Base-by-base conservation (phyloP, 1,139 yeast genomes). In the Neolecta irregularis region DNA sequence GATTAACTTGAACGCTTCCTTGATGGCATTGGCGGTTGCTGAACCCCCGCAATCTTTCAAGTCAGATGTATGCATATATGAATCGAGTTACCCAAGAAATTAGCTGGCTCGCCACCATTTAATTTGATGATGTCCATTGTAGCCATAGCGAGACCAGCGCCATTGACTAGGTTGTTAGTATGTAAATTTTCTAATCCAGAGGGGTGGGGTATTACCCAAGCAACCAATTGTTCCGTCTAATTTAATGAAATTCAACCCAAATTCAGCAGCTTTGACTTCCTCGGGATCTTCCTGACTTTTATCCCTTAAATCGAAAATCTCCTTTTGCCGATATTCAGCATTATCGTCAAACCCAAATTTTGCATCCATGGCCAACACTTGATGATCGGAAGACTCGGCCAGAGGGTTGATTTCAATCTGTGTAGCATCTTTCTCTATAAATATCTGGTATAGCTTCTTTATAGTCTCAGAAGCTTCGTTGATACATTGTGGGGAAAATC, bases 91-190 rank as follows among this genome's bases (percentile, higher is more conserved):
- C 31, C 31, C 60, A 88, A 72, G 72, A 88, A 88, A 70, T 88
- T 88, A 48, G 98, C 99, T 52, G 99, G 99, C 52, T 74, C 81
- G 60, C 99, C 99, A 53, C 96, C 96, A 65, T 83, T 79, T 53
- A 91, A 72, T 67, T 91, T 85, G 67, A 88, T 81, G 59, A 91
- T 92, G 62, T 88, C 99, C 96, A 88, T 85, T 48, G 99, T 88
- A 53, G 99, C 98, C 99, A 88, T 88, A 53, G 99, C 99, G 56
- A 88, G 73, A 62, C 99, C 99, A 41, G 99, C 99, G 67, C 99
- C 99, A 61, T 88, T 88, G 57, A 88, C 99, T 24, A 36, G 37
- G 11, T 20, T 3, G 13, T n/a, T n/a, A n/a, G n/a, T 20, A 12
- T 16, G 7, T 20, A 13, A 15, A 28, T 20, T 16, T 9, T 6